Evolutionary conservation across 768 basidiomycete species (phyloP).

Genomic region (Mycena crocata): DNA sequence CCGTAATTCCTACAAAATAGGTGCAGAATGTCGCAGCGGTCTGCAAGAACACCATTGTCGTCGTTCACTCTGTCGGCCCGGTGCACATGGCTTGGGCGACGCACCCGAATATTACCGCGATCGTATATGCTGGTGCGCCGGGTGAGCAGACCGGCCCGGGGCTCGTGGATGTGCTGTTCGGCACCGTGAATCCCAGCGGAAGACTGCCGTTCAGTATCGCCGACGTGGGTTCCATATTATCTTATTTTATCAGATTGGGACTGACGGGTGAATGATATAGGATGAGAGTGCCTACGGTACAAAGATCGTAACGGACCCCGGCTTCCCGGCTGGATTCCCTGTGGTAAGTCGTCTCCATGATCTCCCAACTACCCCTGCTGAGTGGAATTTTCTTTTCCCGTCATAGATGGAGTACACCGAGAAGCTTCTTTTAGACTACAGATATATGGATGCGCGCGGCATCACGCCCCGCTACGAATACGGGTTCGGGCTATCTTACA

Average conservation of each 20-base stretch:
- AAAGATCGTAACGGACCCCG: constrained; percentile 53
- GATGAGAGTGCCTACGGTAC: constrained; percentile 48
- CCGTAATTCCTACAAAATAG: constrained; percentile 54
- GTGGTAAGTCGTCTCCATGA: constrained; percentile 12
- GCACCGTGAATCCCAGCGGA: constrained; percentile 79
- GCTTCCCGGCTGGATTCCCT: constrained; percentile 49
- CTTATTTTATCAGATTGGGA: constrained; percentile 39
- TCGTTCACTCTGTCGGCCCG: constrained; percentile 83
- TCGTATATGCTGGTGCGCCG: constrained; percentile 64
- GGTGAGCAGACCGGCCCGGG: constrained; percentile 87
- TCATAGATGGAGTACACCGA: constrained; percentile 74
- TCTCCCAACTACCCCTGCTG: background rate
- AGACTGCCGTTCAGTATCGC: constrained; percentile 82
- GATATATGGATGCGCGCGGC: constrained; percentile 66
- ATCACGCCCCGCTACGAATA: constrained; percentile 72
- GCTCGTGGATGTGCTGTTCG: constrained; percentile 83
- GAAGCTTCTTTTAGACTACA: constrained; percentile 71
- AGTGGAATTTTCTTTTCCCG: background rate
- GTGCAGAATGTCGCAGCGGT: constrained; percentile 69
- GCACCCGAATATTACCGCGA: constrained; percentile 78
- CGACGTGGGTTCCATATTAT: constrained; percentile 67
- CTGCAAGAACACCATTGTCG: constrained; percentile 83
- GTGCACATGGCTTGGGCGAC: constrained; percentile 80
- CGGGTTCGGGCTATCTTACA: constrained; percentile 82
- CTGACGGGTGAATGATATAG: background rate